Evolutionary conservation across 352 stramenopile genomes (phyloP).

Genomic region (Phytopythium sindhum): DNA sequence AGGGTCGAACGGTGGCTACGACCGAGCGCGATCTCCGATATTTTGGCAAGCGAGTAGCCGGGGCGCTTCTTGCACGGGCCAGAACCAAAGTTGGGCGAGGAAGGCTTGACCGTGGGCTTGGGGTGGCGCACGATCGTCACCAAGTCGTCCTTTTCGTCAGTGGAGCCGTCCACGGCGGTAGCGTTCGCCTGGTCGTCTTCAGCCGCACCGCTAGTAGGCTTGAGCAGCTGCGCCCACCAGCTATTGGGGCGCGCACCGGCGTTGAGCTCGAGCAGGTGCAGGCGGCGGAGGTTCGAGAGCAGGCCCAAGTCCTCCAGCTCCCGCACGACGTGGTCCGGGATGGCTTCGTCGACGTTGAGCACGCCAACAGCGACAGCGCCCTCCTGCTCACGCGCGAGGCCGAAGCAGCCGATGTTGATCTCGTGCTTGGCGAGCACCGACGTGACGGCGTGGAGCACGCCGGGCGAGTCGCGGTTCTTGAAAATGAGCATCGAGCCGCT

Average conservation of each 20-base stretch:
- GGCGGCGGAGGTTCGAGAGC: conserved; percentile 82
- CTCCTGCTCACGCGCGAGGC: conserved; percentile 70
- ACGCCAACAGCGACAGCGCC: conserved; percentile 77
- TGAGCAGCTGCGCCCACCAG: conserved; percentile 63
- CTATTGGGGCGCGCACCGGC: conserved; percentile 33
- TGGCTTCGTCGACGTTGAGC: conserved; percentile 88
- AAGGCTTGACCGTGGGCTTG: conserved; percentile 73
- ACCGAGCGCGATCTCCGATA: conserved; percentile 89
- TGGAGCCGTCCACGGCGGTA: conserved; percentile 3
- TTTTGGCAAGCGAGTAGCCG: conserved; percentile 89
- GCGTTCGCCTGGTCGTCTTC: conserved; percentile 21
- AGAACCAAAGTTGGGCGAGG: conserved; percentile 95
- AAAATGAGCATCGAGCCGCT: conserved; percentile 92
- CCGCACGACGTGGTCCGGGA: conserved; percentile 81
- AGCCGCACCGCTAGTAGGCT: conserved; percentile 30
- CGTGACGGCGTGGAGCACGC: conserved; percentile 93
- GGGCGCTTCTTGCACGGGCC: conserved; percentile 99
- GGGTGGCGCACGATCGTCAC: conserved; percentile 54
- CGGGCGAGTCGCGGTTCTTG: conserved; percentile 93
- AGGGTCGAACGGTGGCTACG: conserved; percentile 97
- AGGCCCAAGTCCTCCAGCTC: conserved; percentile 70
- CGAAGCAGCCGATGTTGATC: conserved; percentile 95
- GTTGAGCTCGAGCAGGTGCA: conserved; percentile 81
- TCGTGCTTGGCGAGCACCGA: conserved; percentile 88
- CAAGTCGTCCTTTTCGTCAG: conserved; percentile 15